These are phyloP conservation scores for Isabelozyma gotoi DNA, from an alignment of 805 yeast species.

Conservation along the genomic window DNA sequence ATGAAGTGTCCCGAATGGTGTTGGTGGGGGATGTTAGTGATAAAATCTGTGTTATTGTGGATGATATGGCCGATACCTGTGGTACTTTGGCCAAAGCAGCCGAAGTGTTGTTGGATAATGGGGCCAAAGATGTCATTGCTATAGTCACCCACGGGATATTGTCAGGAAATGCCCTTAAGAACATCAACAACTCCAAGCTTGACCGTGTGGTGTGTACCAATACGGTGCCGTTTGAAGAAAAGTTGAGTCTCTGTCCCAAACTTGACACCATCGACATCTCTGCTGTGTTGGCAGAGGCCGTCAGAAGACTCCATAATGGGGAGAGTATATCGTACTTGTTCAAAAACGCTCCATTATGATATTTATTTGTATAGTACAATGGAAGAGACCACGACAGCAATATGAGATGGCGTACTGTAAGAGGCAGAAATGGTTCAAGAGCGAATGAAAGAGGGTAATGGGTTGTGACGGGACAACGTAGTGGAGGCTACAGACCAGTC, in stretches of 20 bases:
- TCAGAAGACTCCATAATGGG: constrained; percentile 93
- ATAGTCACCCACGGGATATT: constrained; percentile 95
- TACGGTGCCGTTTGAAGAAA: constrained; percentile 80
- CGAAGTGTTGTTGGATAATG: constrained; percentile 74
- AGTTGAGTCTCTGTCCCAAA: constrained; percentile 58
- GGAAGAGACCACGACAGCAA: background rate
- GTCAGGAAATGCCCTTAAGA: constrained; percentile 78
- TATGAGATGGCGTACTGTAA: too few relatives aligned
- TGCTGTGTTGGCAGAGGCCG: constrained; percentile 88
- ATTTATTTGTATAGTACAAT: too few relatives aligned
- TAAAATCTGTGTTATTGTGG: constrained; percentile 82
- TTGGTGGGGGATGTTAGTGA: constrained; percentile 90
- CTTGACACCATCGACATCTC: constrained; percentile 82
- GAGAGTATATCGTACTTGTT: constrained; percentile 90
- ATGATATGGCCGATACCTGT: constrained; percentile 98
- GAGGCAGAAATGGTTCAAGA: background rate
- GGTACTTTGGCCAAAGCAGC: constrained; percentile 96
- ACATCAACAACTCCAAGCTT: constrained; percentile 65
- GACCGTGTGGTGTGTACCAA: constrained; percentile 85
- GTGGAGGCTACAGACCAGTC: background rate
- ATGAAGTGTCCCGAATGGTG: constrained; percentile 93
- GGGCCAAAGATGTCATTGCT: constrained; percentile 85
- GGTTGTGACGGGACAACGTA: background rate
- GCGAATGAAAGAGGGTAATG: background rate
- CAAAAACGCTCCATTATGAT: constrained; percentile 51